Base-by-base conservation (phyloP, 495 filamentous ascomycete genomes). In the Talaromyces thailandensis region DNA sequence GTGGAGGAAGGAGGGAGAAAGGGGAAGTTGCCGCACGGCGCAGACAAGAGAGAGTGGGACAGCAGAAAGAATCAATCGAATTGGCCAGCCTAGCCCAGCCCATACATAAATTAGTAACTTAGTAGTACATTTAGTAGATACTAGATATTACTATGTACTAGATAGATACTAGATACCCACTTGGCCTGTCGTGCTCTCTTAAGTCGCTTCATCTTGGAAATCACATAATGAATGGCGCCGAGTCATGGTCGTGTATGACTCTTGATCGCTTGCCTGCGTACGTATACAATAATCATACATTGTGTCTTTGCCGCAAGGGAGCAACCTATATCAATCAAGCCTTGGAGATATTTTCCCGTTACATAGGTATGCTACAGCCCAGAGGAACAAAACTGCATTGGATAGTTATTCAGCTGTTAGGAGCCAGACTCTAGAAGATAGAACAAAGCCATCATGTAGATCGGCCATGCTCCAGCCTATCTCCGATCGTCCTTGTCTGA, bases 401-500 rank as follows among this genome's bases (percentile, higher is more conserved):
- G 6, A 32, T 14, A 2, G 11, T 37, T 18, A 21, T 48, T 48
- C 43, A 21, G 43, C 43, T 18, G n/a, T 18, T 12, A 4, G 32
- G n/a, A 48, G 43, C 43, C 8, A 16, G 14, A 23, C 40, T n/a
- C 43, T 18, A 48, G n/a, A 21, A 48, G 9, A 48, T 21, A 24
- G 50, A 26, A 53, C 50, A 26, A 53, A 53, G 50, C 50, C 11
- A 28, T n/a, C 50, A 14, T 24, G 50, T 28, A 53, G 50, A 53
- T 53, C 50, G 28, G 25, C 25, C 25, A 24, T 53, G 25, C 25
- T 28, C 50, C 50, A 21, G 35, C 8, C 40, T 18, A 45, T 45
- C 16, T 18, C 40, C 40, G 40, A 45, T 45, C 24, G 50, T 25
- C 50, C 50, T 53, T 53, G 23, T 53, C 37, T 67, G 62, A 69